Evolutionary conservation across 2,329 filamentous ascomycete species (phyloP), one percentile per base, ranked within the genome.

Genomic region (Grosmannia serpens): DNA sequence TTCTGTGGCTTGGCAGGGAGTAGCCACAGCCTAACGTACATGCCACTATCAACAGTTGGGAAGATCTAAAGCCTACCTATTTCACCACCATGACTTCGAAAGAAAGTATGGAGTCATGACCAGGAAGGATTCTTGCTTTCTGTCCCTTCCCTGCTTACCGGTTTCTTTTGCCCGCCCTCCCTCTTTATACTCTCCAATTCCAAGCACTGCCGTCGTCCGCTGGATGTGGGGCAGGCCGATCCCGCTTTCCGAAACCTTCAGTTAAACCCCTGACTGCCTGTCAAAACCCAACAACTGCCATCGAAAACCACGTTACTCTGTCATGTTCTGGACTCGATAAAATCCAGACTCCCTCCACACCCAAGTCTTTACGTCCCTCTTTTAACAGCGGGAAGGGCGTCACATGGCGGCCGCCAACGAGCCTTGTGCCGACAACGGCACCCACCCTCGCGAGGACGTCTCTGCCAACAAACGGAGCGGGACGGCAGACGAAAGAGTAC

Each of bases 151-250:
- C 22, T 49, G 22, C 46, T 26, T 49, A 22, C 4, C 26, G 46
- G 3, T 11, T 10, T 27, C 11, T n/a, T 26, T 9, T 13, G 15
- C 6, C 24, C 2, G 52, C 52, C 6, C 52, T 33, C 17, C 41
- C 29, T 7, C 24, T 6, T 13, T 15, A 26, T 35, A 33, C 24
- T 49, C 46, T 13, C 46, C 2, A 27, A 24, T 4, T 24, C 44
- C 44, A 24, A 26, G 41, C 17, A 44, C 9, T 44, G 20, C 13
- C 15, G 29, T 57, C 20, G 38, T 24, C 49, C 26, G 44, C 53
- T 55, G 58, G 50, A 35, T 49, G 60, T 63, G 60, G 60, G 61
- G 61, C 58, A 52, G 52, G 46, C 10, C 56, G 56, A 56, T 55
- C 56, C 56, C 58, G 53, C 56, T 54, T 50, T 58, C 50, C 55